Evolutionary conservation across 2,329 filamentous ascomycete genomes (phyloP), one percentile per base, ranked within the genome.

Genomic region (Dactylonectria macrodidyma): DNA sequence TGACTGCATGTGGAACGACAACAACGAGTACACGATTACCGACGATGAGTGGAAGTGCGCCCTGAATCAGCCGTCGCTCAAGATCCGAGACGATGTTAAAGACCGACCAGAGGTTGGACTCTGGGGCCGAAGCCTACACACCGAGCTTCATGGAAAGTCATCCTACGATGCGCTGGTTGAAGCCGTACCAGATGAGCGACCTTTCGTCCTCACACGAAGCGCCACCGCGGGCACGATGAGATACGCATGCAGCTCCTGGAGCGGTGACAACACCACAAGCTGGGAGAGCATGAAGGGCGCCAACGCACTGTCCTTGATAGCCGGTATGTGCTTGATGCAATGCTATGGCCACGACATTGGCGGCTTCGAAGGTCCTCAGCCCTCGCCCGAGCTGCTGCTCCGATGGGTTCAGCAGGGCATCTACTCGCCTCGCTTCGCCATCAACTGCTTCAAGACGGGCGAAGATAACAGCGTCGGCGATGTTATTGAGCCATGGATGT

Each of bases 401-500:
- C 88, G 92, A 34, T 94, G 92, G 92, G 85, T 93, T 12, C 92
- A 94, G 75, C 85, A 92, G 2, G 92, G 91, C 6, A 88, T 90
- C 67, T 88, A 93, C 80, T 91, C 90, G 1, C 87, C 90, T 0
- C 89, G 92, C 0, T 93, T 94, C 73, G 90, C 92, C 11, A 93
- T 93, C 82, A 94, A 94, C 79, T 94, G 92, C 79, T 93, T 91
- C 87, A 94, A 94, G 81, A 94, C 92, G 0, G 85, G 88, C 0
- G 82, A 87, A 1, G 89, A 93, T 78, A 93, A 90, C 73, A 84
- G 84, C 0, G 85, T 92, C 26, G 92, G 92, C 8, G 91, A 92
- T 41, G 91, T 94, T 0, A 94, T 94, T 65, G 91, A 93, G 80
- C 92, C 92, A 0, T 94, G 91, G 90, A 93, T 93, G 90, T 92